A percentile compares a stretch with the other conserved stretches of the same genome.
Conservation (phyloP, 2,329 filamentous ascomycete genomes). For the Colletotrichum musicola region DNA sequence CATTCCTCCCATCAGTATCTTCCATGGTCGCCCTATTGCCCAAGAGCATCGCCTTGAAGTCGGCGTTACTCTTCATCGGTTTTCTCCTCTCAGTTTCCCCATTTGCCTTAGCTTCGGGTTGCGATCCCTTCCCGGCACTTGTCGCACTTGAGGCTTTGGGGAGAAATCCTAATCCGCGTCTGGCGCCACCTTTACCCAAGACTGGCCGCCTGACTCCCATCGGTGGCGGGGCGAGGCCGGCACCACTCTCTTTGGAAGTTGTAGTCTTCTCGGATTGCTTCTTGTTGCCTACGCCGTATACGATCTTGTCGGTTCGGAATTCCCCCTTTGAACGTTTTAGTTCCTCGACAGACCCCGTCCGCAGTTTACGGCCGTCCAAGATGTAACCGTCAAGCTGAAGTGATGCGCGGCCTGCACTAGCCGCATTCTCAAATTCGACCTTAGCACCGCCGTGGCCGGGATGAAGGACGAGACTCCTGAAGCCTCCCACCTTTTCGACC, state of each 20-base stretch:
- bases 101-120: conserved; percentile 43
- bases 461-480: conserved; percentile 83
- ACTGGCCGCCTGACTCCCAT: conserved; percentile 57
- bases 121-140: conserved; percentile 3
- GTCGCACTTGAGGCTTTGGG: conserved; percentile 44
- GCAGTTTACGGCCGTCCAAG: conserved; percentile 66
- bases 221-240: conserved; percentile 59
- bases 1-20: conserved; percentile 16
- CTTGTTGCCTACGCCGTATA: conserved; percentile 49
- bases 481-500: conserved; percentile 76
- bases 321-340: conserved; percentile 65
- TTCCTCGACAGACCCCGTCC: conserved; percentile 66
- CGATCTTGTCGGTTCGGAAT: conserved; percentile 56
- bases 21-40: conserved; percentile 30
- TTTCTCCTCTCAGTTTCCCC: conserved; percentile 42
- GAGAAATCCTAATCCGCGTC: conserved; percentile 59
- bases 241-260: conserved; percentile 42
- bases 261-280: conserved; percentile 42
- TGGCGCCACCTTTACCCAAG: conserved; percentile 54
- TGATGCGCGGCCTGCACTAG: conserved; percentile 79
- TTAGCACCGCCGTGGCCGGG: conserved; percentile 88
- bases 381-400: conserved; percentile 68
- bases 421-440: conserved; percentile 81
- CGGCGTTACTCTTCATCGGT: conserved; percentile 65
- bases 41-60: conserved; percentile 68